Base-by-base conservation (phyloP, 805 yeast species). In the Yamadazyma nakazawae region DNA sequence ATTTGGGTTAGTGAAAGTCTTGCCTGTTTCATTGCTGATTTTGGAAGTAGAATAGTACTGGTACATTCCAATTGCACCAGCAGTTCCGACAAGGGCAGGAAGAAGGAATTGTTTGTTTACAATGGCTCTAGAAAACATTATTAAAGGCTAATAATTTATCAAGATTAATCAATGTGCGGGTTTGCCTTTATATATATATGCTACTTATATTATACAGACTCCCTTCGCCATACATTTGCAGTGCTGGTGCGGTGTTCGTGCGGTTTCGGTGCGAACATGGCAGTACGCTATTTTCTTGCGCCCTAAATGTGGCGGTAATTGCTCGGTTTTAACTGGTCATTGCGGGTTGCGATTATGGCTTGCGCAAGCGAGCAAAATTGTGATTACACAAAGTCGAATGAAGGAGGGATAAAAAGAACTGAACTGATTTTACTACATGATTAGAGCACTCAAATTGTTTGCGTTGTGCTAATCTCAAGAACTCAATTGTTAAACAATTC, bases 1-100 rank as follows among this genome's bases (percentile, higher is more conserved):
- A 56, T 77, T 81, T 47, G 80, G 82, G 51, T 85, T 87, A 41
- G 66, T 72, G 67, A 85, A 81, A 31, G 82, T 73, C 43, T 71
- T 74, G 41, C 63, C 59, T 38, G 68, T 41, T 48, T 72, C 76
- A 55, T 72, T 72, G 50, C 53, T 48, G 47, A 69, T 61, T 28
- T 10, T 28, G 31, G 50, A 41, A 19, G 52, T 38, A 40, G 63
- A 57, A 46, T 52, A 63, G 50, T 59, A 61, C 51, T 56, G 52
- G 43, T 70, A 68, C 47, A 64, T 50, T n/a, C 69, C 68, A 46
- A 65, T 52, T 18, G 67, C 61, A 30, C 69, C 67, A n/a, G 59
- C 61, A 30, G 58, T 65, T 32, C 53, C 46, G 37, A 65, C 62
- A 12, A 63, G 50, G 21, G 73, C 67, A 34, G 48, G 45, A 18